A percentile compares a stretch with the other conserved stretches of the same genome.
Evolutionary conservation across 1,284 basidiomycete genomes (phyloP).

Genomic region (Ustilago trichophora): DNA sequence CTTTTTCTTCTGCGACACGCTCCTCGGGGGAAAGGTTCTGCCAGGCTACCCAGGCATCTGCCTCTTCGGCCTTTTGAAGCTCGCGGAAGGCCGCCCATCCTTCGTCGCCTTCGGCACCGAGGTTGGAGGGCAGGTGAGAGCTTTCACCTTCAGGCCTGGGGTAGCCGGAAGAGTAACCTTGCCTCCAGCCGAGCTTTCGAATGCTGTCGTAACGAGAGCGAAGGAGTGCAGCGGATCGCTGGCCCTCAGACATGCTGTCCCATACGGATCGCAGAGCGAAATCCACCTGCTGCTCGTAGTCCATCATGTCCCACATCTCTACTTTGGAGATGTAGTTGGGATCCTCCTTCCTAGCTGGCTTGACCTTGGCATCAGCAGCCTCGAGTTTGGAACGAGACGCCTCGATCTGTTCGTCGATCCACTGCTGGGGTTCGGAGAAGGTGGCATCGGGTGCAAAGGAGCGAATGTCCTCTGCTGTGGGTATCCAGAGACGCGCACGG

Average conservation of each 20-base stretch:
- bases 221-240: conserved; percentile 32
- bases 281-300: conserved; percentile 46
- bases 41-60: conserved; percentile 58
- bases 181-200: conserved; percentile 61
- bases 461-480: conserved; percentile 17
- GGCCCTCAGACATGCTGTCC: conserved; percentile 22
- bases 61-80: conserved; percentile 43
- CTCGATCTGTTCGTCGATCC: too few relatives aligned
- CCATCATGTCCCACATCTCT: conserved; percentile 42
- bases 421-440: too few relatives aligned
- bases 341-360: too few relatives aligned
- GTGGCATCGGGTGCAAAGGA: too few relatives aligned
- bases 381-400: conserved; percentile 9
- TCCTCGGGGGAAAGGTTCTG: conserved; percentile 29
- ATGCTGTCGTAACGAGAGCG: conserved; percentile 46
- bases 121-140: conserved; percentile 21
- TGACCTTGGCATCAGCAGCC: too few relatives aligned
- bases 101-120: conserved; percentile 15
- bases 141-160: conserved; percentile 33
- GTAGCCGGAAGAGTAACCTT: conserved; percentile 61
- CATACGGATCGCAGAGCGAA: conserved; percentile 42
- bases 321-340: too few relatives aligned
- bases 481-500: conserved; percentile 45
- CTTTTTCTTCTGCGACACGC: conserved; percentile 50
- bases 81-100: conserved; percentile 31